A percentile compares a stretch with the other conserved stretches of the same genome.
These are phyloP conservation scores for Iodosphaeria phyllophila DNA, from an alignment of 2,329 filamentous ascomycete genomes.

Conservation along the genomic window DNA sequence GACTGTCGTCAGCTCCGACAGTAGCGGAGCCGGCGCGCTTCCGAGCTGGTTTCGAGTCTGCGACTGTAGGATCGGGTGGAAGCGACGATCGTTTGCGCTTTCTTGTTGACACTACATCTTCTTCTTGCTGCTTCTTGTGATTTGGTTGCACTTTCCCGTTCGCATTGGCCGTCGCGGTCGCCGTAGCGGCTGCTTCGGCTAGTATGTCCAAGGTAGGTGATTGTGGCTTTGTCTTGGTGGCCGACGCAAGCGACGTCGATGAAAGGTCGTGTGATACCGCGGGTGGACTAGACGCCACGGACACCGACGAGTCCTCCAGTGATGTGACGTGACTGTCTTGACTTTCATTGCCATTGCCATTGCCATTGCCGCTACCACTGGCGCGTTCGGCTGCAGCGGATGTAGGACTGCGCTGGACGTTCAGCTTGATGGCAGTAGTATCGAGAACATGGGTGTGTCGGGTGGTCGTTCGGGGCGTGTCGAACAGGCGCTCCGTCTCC, in stretches of 20 bases:
- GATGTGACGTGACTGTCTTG: slow-evolving; percentile 3
- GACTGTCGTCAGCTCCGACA: slow-evolving; percentile 9
- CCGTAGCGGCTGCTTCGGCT: slow-evolving; percentile 11
- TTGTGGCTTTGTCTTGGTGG: slow-evolving; percentile 5
- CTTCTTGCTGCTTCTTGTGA: slow-evolving; percentile 12
- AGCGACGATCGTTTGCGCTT: slow-evolving; percentile 16
- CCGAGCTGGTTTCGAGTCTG: slow-evolving; percentile 7
- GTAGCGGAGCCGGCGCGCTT: slow-evolving; percentile 9
- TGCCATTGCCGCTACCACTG: no score
- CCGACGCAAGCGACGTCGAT: slow-evolving; percentile 7
- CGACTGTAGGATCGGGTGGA: no score
- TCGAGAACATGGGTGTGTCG: slow-evolving; percentile 45
- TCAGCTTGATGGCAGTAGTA: slow-evolving; percentile 61
- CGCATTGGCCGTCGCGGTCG: no score
- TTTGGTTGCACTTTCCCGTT: no score
- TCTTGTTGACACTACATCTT: slow-evolving; percentile 13
- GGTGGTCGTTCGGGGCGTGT: slow-evolving; percentile 51
- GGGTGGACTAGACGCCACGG: slow-evolving; percentile 19
- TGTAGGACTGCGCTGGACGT: no score
- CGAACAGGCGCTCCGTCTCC: slow-evolving; percentile 82
- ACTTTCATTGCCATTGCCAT: no score
- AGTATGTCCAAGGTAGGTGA: slow-evolving; percentile 14
- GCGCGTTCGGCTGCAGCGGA: no score
- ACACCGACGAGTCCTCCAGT: slow-evolving; percentile 5
- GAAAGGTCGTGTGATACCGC: slow-evolving; percentile 15